Percentiles rank a stretch among this genome's conserved stretches.
Conservation (phyloP, 192 early-diverging fungal genomes). For the Coemansia reversa region DNA sequence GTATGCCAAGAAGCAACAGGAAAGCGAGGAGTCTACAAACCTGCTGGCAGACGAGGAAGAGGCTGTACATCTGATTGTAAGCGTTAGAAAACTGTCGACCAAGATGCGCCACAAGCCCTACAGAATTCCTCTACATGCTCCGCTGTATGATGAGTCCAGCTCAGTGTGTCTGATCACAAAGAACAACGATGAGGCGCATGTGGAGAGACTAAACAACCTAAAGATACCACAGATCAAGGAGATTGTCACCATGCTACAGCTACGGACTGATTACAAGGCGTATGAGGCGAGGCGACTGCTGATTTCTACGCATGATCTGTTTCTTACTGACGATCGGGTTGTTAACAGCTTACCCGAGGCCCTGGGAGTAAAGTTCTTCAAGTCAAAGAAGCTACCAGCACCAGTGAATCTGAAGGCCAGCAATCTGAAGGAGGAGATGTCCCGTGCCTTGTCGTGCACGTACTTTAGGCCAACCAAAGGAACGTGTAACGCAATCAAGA, state of each 20-base stretch:
- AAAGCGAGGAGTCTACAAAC: slow-evolving; percentile 44
- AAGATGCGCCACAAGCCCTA: slow-evolving; percentile 63
- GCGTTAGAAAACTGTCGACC: slow-evolving; percentile 68
- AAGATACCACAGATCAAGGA: slow-evolving; percentile 61
- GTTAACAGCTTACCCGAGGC: slow-evolving; percentile 70
- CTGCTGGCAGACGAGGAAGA: slow-evolving; percentile 59
- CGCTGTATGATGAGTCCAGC: slow-evolving; percentile 61
- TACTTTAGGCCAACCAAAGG: slow-evolving; percentile 22
- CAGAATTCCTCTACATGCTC: slow-evolving; percentile 69
- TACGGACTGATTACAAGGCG: slow-evolving; percentile 76
- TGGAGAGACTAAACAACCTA: slow-evolving; percentile 67
- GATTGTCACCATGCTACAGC: slow-evolving; percentile 75
- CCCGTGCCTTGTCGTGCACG: slow-evolving; percentile 30
- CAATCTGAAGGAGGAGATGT: slow-evolving; percentile 30
- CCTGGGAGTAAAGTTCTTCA: slow-evolving; percentile 82
- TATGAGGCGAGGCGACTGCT: slow-evolving; percentile 81
- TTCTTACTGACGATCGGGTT: slow-evolving; percentile 85
- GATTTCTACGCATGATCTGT: slow-evolving; percentile 75
- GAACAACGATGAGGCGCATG: slow-evolving; percentile 76
- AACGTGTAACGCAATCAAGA: slow-evolving; percentile 64
- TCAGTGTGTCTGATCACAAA: slow-evolving; percentile 89
- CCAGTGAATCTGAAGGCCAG: slow-evolving; percentile 21
- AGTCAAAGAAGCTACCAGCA: slow-evolving; percentile 72
- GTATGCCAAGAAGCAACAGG: slow-evolving; percentile 25
- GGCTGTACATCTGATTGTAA: slow-evolving; percentile 62